Percentiles rank a stretch among this genome's conserved stretches.
Conservation (phyloP, 2,329 filamentous ascomycete genomes). For the Xylaria sp. region DNA sequence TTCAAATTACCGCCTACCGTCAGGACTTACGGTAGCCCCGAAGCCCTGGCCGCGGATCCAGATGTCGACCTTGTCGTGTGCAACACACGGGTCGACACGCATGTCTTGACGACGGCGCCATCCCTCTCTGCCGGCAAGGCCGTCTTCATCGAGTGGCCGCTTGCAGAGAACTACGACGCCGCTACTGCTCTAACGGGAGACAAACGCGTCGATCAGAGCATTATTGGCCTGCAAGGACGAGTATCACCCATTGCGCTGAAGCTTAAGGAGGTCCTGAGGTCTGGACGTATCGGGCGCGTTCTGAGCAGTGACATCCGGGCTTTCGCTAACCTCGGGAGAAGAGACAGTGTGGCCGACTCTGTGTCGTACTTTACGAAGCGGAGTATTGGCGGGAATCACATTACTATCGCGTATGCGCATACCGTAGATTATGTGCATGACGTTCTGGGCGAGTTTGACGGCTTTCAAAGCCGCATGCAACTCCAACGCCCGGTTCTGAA, state of each 20-base stretch:
- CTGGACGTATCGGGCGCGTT: slow-evolving; percentile 56
- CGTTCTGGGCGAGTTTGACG: slow-evolving; percentile 52
- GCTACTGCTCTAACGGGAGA: slow-evolving; percentile 49
- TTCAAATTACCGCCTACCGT: slow-evolving; percentile 50
- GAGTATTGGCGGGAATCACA: slow-evolving; percentile 42
- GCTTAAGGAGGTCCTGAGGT: slow-evolving; percentile 51
- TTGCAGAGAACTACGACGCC: slow-evolving; percentile 51
- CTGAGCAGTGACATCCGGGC: slow-evolving; percentile 55
- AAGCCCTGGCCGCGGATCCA: slow-evolving; percentile 53
- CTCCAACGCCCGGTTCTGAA: slow-evolving; percentile 50
- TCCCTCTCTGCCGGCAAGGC: slow-evolving; percentile 58
- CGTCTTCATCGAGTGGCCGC: slow-evolving; percentile 64
- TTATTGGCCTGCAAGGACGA: slow-evolving; percentile 59
- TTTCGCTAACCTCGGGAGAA: slow-evolving; percentile 44
- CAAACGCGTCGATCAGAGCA: slow-evolving; percentile 44
- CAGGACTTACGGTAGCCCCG: slow-evolving; percentile 57
- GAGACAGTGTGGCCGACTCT: slow-evolving; percentile 41
- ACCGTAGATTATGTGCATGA: slow-evolving; percentile 52
- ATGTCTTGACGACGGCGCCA: slow-evolving; percentile 52
- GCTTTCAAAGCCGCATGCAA: slow-evolving; percentile 48
- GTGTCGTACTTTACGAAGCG: slow-evolving; percentile 56
- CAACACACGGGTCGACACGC: slow-evolving; percentile 59
- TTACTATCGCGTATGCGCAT: slow-evolving; percentile 37
- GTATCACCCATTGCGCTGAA: slow-evolving; percentile 51
- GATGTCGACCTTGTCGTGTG: slow-evolving; percentile 62